Evolutionary conservation across 306 rosid genomes (phyloP).

Genomic region (Oxytropis ochrocephala): DNA sequence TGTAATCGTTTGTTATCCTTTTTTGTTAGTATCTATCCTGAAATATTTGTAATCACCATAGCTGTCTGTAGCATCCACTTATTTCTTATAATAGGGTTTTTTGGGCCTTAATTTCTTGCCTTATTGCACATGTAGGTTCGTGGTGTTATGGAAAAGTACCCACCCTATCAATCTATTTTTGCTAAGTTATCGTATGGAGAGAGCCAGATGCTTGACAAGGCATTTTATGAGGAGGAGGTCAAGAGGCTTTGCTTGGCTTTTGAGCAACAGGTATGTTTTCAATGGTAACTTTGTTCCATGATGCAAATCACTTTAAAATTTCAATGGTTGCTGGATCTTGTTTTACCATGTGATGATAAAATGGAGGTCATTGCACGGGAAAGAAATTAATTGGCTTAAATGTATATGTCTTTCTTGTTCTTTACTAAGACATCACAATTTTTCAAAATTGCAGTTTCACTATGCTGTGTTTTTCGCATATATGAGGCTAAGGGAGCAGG

Average conservation of each 20-base stretch:
- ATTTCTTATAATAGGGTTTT: background rate
- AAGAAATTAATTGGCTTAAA: background rate
- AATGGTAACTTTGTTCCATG: background rate
- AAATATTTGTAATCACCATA: background rate
- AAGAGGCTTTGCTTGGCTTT: too few relatives aligned
- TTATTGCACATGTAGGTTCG: conserved; percentile 59
- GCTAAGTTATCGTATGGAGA: conserved; percentile 90
- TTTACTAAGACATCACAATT: conserved; percentile 11
- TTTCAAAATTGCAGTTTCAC: conserved; percentile 68
- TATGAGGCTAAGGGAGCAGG: conserved; percentile 98
- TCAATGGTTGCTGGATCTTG: background rate
- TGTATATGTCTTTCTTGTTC: background rate
- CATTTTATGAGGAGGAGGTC: too few relatives aligned
- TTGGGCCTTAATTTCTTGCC: conserved; percentile 7
- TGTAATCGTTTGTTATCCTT: background rate
- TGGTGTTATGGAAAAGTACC: conserved; percentile 84
- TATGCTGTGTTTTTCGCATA: conserved; percentile 92
- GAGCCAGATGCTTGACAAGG: conserved; percentile 96
- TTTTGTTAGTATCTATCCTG: background rate
- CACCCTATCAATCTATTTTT: conserved; percentile 88
- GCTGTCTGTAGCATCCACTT: background rate
- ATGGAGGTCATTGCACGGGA: background rate
- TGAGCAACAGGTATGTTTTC: conserved; percentile 55
- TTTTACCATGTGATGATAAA: background rate
- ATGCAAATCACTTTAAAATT: background rate